Conservation (phyloP, 768 basidiomycete genomes). For the Hysterangium stoloniferum region DNA sequence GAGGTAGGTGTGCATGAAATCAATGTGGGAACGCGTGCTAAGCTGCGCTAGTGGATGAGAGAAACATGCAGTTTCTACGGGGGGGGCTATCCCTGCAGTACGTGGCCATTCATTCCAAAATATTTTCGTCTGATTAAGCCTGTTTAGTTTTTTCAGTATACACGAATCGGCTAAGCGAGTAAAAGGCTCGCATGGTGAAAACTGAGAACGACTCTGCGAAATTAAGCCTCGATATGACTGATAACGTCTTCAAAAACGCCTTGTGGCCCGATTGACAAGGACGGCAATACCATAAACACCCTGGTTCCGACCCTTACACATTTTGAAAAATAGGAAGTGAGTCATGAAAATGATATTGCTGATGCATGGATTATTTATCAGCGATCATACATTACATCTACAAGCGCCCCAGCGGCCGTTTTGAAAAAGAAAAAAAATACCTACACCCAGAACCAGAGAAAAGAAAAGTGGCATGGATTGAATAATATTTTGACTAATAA, state of each 20-base stretch:
- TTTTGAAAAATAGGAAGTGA: no score
- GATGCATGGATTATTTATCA: no score
- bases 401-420: no score
- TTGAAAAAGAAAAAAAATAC: no score
- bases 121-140: conserved; percentile 12
- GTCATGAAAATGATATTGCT: no score
- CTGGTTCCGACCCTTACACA: background rate
- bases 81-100: conserved; percentile 82
- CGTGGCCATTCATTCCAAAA: conserved; percentile 25
- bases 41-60: conserved; percentile 89
- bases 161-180: conserved; percentile 56
- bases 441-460: no score
- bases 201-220: conserved; percentile 61
- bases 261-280: conserved; percentile 72
- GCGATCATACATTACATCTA: no score
- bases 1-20: no score
- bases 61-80: conserved; percentile 61
- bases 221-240: conserved; percentile 69
- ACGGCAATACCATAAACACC: conserved; percentile 32
- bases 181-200: conserved; percentile 62
- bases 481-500: no score
- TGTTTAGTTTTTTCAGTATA: conserved; percentile 64
- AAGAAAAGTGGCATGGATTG: no score
- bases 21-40: conserved; percentile 14
- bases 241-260: conserved; percentile 64